phyloP scores from a whole-genome alignment of 345 rosid species.

The Rhodamnia argentea region DNA sequence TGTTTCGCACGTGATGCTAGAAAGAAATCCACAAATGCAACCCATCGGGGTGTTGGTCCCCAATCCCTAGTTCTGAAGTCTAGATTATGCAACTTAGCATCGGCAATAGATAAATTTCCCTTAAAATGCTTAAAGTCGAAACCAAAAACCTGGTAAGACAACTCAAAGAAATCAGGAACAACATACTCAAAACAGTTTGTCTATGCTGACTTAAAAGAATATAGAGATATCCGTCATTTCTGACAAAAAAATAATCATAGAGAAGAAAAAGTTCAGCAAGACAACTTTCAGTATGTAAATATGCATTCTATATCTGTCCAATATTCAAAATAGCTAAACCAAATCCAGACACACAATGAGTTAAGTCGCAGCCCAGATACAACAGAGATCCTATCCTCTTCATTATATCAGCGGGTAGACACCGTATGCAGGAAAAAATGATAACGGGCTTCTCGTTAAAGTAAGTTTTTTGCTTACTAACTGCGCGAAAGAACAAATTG shows the following conservation, averaged over 20 bases:
- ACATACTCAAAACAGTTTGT: background rate
- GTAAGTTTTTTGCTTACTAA: background rate
- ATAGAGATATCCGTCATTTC: background rate
- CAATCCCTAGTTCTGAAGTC: constrained; percentile 85
- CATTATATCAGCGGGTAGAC: background rate
- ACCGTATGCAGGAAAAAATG: background rate
- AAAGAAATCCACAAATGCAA: constrained; percentile 97
- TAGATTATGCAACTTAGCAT: constrained; percentile 22
- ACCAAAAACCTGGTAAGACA: constrained; percentile 52
- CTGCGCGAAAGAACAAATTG: background rate
- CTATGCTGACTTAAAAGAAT: background rate
- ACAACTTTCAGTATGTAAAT: background rate
- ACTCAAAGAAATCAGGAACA: constrained; percentile 1
- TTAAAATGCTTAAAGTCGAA: constrained; percentile 65
- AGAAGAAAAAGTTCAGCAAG: background rate
- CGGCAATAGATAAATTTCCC: constrained; percentile 42
- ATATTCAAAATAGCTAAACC: background rate
- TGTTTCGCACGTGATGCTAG: constrained; percentile 81
- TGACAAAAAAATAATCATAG: background rate
- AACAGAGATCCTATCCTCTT: background rate
- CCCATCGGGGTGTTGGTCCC: constrained; percentile 99
- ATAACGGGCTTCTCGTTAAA: background rate
- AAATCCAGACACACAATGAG: background rate
- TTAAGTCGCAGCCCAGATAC: background rate
- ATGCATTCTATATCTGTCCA: background rate